Conservation (phyloP, 768 basidiomycete species). For the Albatrellus ellisii region DNA sequence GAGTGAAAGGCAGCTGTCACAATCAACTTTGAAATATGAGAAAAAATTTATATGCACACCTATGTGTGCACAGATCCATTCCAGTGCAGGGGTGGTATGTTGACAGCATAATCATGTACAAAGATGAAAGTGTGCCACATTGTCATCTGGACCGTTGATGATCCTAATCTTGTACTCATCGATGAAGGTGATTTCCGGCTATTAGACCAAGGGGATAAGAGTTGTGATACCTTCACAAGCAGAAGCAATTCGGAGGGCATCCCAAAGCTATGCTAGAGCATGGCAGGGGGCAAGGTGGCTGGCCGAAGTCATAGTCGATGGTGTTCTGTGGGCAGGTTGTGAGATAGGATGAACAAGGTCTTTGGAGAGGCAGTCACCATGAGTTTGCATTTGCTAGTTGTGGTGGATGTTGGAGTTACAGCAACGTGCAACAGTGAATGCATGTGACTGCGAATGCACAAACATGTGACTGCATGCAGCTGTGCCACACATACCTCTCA, state of each 20-base stretch:
- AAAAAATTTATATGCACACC: slow-evolving; percentile 1
- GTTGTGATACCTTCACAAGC: too few species aligned
- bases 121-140: slow-evolving; percentile 2
- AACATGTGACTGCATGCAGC: too few species aligned
- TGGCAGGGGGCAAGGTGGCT: slow-evolving; percentile 5
- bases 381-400: slow-evolving; percentile 10
- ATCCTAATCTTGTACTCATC: slow-evolving; percentile 13
- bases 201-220: neutral
- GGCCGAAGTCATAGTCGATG: slow-evolving; percentile 10
- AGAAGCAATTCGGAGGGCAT: neutral
- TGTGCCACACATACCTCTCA: too few species aligned
- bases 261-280: slow-evolving; percentile 14
- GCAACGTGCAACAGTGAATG: too few species aligned
- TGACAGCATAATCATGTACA: neutral
- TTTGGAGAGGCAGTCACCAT: slow-evolving; percentile 5
- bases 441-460: too few species aligned
- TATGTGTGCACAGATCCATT: neutral
- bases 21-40: neutral
- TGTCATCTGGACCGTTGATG: slow-evolving; percentile 4
- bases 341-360: neutral
- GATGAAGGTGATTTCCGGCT: slow-evolving; percentile 12
- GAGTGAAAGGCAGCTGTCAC: too few species aligned
- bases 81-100: neutral
- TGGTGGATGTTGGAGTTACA: too few species aligned
- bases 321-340: slow-evolving; percentile 3